Base-by-base conservation (phyloP, 805 yeast species). In the Osmozyma mogii region DNA sequence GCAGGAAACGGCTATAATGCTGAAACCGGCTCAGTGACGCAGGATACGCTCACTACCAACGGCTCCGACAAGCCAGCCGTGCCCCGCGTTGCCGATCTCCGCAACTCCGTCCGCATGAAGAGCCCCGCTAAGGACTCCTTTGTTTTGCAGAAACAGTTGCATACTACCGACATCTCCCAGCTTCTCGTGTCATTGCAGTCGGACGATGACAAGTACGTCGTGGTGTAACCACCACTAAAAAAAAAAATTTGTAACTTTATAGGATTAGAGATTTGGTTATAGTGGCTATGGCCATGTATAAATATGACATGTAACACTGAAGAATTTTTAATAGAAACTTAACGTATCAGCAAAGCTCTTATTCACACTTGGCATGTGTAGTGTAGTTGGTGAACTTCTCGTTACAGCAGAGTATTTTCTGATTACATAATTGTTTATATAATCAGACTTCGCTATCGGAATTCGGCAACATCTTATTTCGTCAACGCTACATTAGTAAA, bases 171-270 rank as follows among this genome's bases (percentile, higher is more conserved):
- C 27, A 48, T 63, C 10, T 46, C 42, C 22, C 49, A 59, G 6
- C 60, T 63, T 15, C 43, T 63, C 15, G 51, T 47, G 5, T 60
- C 47, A 6, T 54, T 64, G 29, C 51, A 49, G 13, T 50, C 49
- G 31, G 65, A 56, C 15, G 65, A 58, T 25, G 67, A 61, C 25
- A 17, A 25, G 10, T 32, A 38, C n/a, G 31, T 39, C 10, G 34
- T 41, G 13, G 41, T 38, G 15, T 39, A 23, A 30, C 12, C 11
- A 16, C 10, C 12, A 25, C 9, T 15, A 17, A n/a, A 29, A 9
- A 19, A 25, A 17, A 28, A 25, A 14, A 12, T n/a, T n/a, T n/a
- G n/a, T n/a, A n/a, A n/a, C n/a, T n/a, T n/a, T n/a, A n/a, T 22
- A 6, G 24, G 12, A 22, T 6, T 9, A 22, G 12, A 10, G 9